Evolutionary conservation across 192 early-diverging fungal genomes (phyloP), one percentile per base, ranked within the genome.

Genomic region (Backusella circina): DNA sequence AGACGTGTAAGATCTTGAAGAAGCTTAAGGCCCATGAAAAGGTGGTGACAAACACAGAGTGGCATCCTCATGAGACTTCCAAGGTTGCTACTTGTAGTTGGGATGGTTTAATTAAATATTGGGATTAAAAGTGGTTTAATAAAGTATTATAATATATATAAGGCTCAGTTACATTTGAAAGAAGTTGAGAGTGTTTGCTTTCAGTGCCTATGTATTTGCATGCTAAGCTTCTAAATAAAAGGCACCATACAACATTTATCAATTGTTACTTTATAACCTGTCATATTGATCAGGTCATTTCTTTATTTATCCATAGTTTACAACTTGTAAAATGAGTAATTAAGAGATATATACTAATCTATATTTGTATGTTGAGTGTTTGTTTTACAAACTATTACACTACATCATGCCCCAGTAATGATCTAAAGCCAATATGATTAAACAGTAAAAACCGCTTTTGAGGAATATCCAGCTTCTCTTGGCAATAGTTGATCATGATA

Each of bases 31-130:
- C 94, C 0, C 98, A 99, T 80, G 90, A 95, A 72, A 88, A 90
- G 72, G 97, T 98, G 5, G 88, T 97, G 18, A 97, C 97, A 71
- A 89, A 90, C 51, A 90, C 89, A 26, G 93, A 91, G n/a, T 99
- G 98, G 98, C 93, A 98, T 82, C 98, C 98, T 33, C 94, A 96
- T 77, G 97, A 98, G 75, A 88, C 93, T 0, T 93, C 91, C 0
- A 92, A 96, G 61, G 91, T 99, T 3, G 95, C 92, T 1, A 98
- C 98, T 12, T 96, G 95, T 78, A 91, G 90, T 23, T 98, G 96
- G 96, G 98, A 99, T 77, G 96, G 95, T 15, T 91, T 88, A 8
- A 96, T 99, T 83, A 98, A 98, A 86, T 91, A 91, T 32, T 94
- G 93, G 93, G 91, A 88, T 44, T 91, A 84, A 73, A 65, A 65